Base-by-base conservation (phyloP, 805 yeast species). In the Metschnikowia matae region DNA sequence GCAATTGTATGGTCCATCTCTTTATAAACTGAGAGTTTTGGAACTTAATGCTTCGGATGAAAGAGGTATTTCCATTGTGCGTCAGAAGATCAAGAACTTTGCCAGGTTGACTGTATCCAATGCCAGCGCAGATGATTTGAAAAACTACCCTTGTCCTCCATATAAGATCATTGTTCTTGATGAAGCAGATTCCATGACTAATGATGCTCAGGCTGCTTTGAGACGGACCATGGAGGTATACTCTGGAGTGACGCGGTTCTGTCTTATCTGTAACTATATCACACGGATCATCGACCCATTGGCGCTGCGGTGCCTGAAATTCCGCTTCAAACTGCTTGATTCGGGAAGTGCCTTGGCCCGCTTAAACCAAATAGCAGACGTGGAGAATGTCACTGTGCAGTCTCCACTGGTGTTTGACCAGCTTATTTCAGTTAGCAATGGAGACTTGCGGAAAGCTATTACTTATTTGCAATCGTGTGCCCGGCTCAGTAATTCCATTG, bases 181-280 rank as follows among this genome's bases (percentile, higher is more conserved):
- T 71, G 97, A 91, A 68, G 97, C 97, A 0, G 97, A 94, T 67
- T 89, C 96, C 11, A 94, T 94, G 97, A 94, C 99, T 8, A 80
- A 89, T 40, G 97, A 89, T 60, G 99, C 99, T 0, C 99, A 94
- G 65, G 82, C 90, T 49, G 99, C 99, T 1, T 75, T 94, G 55
- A 82, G 99, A 71, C 80, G 99, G 68, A 92, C 96, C 1, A 87
- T 87, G 91, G 97, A 89, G 64, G 87, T 85, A 3, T 91, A 88
- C 68, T 87, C 98, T 1, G 79, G 81, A 37, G 89, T 90, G 48
- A 73, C 99, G 1, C 79, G 99, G 60, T 94, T 94, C 70, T 94
- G 98, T 67, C 72, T 94, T 53, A 87, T 94, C 46, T 94, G 99
- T 75, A 94, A 94, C 66, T 94, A 94, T 69, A 94, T 94, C 54